phyloP scores from a whole-genome alignment of 2,329 filamentous ascomycete species.

The Thielaviopsis ethacetica region DNA sequence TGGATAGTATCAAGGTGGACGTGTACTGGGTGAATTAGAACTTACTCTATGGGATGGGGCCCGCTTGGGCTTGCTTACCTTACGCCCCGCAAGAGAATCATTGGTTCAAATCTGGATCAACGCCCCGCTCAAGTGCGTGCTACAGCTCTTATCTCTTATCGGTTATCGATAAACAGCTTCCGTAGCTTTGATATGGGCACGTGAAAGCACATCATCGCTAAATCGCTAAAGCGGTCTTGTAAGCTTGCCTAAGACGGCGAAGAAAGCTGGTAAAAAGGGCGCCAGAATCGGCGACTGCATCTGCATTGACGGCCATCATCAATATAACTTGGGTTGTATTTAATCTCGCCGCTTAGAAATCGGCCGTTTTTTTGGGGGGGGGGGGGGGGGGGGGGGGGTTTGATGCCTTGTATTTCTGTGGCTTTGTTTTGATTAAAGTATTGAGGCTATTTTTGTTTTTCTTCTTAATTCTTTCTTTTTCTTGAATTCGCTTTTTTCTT shows the following conservation, averaged over 20 bases:
- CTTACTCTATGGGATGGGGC: too few relatives aligned
- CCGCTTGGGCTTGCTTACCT: too few relatives aligned
- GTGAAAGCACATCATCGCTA: constrained; percentile 10
- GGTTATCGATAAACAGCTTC: background rate
- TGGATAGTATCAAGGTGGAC: constrained; percentile 34
- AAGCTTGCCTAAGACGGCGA: background rate
- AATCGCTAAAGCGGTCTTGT: background rate
- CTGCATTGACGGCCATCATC: background rate
- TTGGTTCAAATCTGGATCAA: too few relatives aligned
- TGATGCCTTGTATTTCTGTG: background rate
- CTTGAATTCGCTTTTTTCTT: background rate
- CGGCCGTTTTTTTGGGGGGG: background rate
- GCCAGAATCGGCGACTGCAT: background rate
- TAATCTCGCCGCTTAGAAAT: background rate
- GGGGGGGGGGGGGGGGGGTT: too few relatives aligned
- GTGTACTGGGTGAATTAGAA: constrained; percentile 35
- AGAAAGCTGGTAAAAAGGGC: background rate
- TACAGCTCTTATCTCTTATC: too few relatives aligned
- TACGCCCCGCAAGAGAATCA: too few relatives aligned
- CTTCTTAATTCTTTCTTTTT: background rate
- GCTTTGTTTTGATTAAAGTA: background rate
- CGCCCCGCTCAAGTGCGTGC: too few relatives aligned
- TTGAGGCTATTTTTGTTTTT: background rate
- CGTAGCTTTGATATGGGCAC: background rate
- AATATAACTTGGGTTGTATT: background rate